These are phyloP conservation scores for Claviceps citrina DNA, from an alignment of 2,329 filamentous ascomycete genomes.

Conservation along the genomic window DNA sequence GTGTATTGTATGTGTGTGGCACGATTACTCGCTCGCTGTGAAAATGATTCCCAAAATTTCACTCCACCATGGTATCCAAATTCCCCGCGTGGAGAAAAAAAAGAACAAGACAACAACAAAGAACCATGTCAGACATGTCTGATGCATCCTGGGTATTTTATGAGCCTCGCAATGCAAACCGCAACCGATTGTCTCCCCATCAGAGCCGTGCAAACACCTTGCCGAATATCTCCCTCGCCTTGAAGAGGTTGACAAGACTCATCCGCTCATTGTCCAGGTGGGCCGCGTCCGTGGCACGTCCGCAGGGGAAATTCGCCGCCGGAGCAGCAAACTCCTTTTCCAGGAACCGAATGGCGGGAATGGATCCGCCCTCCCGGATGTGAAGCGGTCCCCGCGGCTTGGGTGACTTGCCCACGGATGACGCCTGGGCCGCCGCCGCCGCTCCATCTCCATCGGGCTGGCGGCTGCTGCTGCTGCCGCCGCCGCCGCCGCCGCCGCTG, in stretches of 20 bases:
- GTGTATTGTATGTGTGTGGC: too few species aligned
- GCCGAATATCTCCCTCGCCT: conserved; percentile 82
- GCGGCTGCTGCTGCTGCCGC: not conserved
- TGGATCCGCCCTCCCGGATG: conserved; percentile 89
- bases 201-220: conserved; percentile 61
- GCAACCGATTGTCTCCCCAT: not conserved
- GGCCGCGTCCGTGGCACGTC: conserved; percentile 83
- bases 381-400: conserved; percentile 57
- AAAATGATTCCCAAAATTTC: too few species aligned
- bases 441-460: too few species aligned
- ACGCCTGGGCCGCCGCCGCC: not conserved
- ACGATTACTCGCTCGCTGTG: too few species aligned
- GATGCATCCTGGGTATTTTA: too few species aligned
- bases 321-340: conserved; percentile 89
- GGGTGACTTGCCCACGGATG: conserved; percentile 2
- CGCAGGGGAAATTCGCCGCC: conserved; percentile 83
- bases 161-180: not conserved
- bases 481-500: not conserved
- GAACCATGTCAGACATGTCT: too few species aligned
- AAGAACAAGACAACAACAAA: too few species aligned
- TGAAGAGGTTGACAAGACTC: conserved; percentile 71
- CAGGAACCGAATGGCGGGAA: conserved; percentile 82
- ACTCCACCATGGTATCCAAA: too few species aligned
- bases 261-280: conserved; percentile 94
- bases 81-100: too few species aligned